Conservation (phyloP, 768 basidiomycete genomes). For the Lepiota venenata region DNA sequence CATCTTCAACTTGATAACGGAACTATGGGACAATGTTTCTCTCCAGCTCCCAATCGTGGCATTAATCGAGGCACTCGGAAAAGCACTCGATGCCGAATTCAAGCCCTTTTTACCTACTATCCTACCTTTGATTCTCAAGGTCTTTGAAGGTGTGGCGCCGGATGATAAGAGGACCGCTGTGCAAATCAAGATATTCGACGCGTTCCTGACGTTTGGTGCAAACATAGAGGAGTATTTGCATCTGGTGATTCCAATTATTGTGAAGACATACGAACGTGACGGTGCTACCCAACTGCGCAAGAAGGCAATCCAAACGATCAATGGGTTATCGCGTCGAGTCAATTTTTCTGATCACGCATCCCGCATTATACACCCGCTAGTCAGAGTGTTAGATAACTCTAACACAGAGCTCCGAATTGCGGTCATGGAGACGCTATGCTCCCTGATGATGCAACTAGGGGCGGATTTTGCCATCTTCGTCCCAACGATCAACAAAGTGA, state of each 20-base stretch:
- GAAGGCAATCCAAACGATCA: conserved; percentile 88
- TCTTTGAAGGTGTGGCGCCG: conserved; percentile 66
- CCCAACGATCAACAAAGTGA: conserved; percentile 93
- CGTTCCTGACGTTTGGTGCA: conserved; percentile 91
- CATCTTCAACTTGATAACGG: conserved; percentile 80
- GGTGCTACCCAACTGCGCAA: conserved; percentile 74
- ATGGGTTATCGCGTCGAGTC: conserved; percentile 84
- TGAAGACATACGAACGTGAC: conserved; percentile 88
- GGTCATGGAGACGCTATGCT: conserved; percentile 92
- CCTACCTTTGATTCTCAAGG: conserved; percentile 84
- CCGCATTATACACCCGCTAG: conserved; percentile 93
- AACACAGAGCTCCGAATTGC: conserved; percentile 80
- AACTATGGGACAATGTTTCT: conserved; percentile 83
- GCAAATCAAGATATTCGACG: conserved; percentile 91
- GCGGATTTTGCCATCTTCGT: conserved; percentile 98
- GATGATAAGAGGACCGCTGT: conserved; percentile 79
- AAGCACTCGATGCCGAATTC: conserved; percentile 95
- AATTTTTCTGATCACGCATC: conserved; percentile 99
- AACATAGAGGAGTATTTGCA: conserved; percentile 98
- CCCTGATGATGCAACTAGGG: conserved; percentile 89
- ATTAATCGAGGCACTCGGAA: conserved; percentile 88
- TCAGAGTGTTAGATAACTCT: conserved; percentile 73
- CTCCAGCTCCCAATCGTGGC: conserved; percentile 91
- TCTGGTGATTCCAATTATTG: conserved; percentile 92
- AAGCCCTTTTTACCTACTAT: conserved; percentile 92